These are phyloP conservation scores for Moringa oleifera DNA, from an alignment of 345 rosid species.

Conservation along the genomic window DNA sequence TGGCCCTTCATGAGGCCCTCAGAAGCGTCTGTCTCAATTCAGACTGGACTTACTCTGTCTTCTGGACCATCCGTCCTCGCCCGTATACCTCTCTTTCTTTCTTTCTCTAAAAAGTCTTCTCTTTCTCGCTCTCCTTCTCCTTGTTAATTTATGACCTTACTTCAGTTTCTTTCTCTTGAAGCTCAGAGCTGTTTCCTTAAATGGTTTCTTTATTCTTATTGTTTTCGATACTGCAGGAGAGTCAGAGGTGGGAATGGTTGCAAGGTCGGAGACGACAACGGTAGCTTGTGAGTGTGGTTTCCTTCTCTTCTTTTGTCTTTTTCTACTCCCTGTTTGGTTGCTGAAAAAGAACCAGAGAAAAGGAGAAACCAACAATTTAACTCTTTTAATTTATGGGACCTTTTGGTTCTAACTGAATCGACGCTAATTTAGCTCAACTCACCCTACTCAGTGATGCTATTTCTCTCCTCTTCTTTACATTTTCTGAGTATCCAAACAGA, in stretches of 20 bases:
- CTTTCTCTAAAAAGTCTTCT: too few species aligned
- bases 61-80: conserved; percentile 99
- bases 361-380: conserved; percentile 12
- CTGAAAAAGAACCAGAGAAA: conserved; percentile 16
- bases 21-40: conserved; percentile 94
- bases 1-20: conserved; percentile 99
- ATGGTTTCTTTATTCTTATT: conserved; percentile 17
- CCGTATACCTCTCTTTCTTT: conserved; percentile 42
- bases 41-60: conserved; percentile 99
- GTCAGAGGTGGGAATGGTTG: conserved; percentile 97
- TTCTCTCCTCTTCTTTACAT: not conserved
- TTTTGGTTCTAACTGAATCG: not conserved
- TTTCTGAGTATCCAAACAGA: conserved; percentile 18
- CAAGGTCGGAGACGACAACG: conserved; percentile 97
- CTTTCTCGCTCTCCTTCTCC: conserved; percentile 3
- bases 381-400: not conserved
- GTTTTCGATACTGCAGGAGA: conserved; percentile 60
- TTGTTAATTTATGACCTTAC: not conserved
- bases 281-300: conserved; percentile 84
- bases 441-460: not conserved
- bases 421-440: not conserved
- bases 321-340: conserved; percentile 12
- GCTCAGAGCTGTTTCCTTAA: conserved; percentile 19
- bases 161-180: not conserved
- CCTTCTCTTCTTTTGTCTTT: conserved; percentile 5